phyloP scores from a whole-genome alignment of 768 basidiomycete genomes.

The Mycena rosella region DNA sequence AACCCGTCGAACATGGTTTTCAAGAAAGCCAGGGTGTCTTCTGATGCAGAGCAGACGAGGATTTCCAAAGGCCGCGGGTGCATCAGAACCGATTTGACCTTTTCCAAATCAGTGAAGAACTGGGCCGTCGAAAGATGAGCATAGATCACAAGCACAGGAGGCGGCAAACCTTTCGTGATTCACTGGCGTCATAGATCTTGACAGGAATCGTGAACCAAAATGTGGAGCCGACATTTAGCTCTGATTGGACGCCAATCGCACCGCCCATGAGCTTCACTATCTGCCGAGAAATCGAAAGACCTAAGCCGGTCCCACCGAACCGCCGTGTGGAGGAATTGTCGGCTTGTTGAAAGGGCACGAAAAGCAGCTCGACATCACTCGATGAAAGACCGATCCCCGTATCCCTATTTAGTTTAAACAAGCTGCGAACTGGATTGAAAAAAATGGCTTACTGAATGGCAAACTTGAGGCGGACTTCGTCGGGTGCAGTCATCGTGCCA shows the following conservation, averaged over 20 bases:
- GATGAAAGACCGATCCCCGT: conserved; percentile 79
- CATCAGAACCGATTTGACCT: conserved; percentile 61
- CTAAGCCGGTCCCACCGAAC: conserved; percentile 84
- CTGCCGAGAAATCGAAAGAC: conserved; percentile 80
- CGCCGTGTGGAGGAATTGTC: conserved; percentile 83
- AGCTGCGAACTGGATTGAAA: conserved; percentile 6
- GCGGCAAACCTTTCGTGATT: conserved; percentile 64
- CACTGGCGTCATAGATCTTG: conserved; percentile 65
- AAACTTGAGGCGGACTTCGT: conserved; percentile 70
- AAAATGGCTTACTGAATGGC: conserved; percentile 65
- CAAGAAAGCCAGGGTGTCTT: conserved; percentile 68
- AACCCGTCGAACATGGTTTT: conserved; percentile 70
- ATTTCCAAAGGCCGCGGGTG: conserved; percentile 61
- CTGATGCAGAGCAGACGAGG: conserved; percentile 70
- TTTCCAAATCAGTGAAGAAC: conserved; percentile 62
- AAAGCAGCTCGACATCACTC: conserved; percentile 75
- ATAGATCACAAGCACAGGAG: conserved; percentile 8
- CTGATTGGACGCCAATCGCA: conserved; percentile 76
- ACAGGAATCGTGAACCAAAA: conserved; percentile 85
- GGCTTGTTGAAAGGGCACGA: conserved; percentile 83
- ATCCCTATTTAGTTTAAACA: conserved; percentile 58
- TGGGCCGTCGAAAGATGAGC: conserved; percentile 39
- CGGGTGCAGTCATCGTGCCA: conserved; percentile 46
- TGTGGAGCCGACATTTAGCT: conserved; percentile 71
- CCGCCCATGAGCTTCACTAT: conserved; percentile 84